Conservation (phyloP, 768 basidiomycete species). For the Boletus pseudo-olivaceus region DNA sequence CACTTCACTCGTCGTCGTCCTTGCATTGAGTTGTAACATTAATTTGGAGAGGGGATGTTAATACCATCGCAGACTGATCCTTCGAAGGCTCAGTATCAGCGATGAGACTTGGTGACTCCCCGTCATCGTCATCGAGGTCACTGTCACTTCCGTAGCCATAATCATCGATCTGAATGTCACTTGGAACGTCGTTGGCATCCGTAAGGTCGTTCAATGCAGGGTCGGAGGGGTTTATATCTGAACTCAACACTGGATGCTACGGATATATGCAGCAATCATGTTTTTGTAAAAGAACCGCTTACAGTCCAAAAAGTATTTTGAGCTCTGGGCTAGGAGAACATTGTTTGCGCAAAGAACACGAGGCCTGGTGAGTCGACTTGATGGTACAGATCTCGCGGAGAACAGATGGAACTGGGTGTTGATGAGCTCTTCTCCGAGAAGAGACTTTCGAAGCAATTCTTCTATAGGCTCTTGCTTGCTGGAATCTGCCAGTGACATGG, state of each 20-base stretch:
- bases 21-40: neutral
- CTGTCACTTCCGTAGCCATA: no score
- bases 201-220: slow-evolving; percentile 13
- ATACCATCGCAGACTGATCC: neutral
- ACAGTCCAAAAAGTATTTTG: no score
- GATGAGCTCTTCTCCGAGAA: no score
- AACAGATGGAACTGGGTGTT: no score
- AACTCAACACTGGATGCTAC: no score
- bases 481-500: neutral
- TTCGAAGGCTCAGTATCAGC: neutral
- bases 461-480: no score
- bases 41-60: neutral
- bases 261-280: neutral
- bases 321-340: no score
- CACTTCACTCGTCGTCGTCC: slow-evolving; percentile 7
- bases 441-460: no score
- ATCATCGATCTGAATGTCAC: neutral
- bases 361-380: no score
- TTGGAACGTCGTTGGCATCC: slow-evolving; percentile 5
- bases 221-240: slow-evolving; percentile 4
- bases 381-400: no score
- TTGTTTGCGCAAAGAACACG: no score
- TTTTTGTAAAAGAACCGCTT: no score
- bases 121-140: slow-evolving; percentile 8
- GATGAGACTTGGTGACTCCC: neutral